These are phyloP conservation scores for Globisporangium carolinianum DNA, from an alignment of 352 stramenopile genomes.

Conservation along the genomic window DNA sequence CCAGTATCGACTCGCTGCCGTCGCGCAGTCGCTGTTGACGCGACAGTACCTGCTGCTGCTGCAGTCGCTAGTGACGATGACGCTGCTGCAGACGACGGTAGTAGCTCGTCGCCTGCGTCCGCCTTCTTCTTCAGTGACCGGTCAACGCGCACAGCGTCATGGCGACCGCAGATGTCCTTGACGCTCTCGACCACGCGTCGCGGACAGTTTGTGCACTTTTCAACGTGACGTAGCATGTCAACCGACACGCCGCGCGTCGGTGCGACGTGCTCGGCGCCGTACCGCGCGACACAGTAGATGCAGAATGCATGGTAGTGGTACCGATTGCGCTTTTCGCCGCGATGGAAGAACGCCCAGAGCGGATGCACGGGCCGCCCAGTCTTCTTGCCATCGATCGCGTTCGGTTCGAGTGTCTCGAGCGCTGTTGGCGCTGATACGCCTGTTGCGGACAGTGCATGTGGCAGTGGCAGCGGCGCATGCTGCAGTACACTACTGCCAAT, in stretches of 20 bases:
- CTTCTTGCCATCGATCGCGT: slow-evolving; percentile 30
- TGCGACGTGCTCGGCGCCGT: slow-evolving; percentile 43
- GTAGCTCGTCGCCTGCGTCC: background rate
- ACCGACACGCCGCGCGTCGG: slow-evolving; percentile 69
- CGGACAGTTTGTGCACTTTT: slow-evolving; percentile 68
- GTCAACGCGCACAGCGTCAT: slow-evolving; percentile 34
- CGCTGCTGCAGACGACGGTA: too few species aligned
- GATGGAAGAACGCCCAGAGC: slow-evolving; percentile 77
- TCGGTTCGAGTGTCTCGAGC: background rate
- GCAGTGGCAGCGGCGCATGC: too few species aligned
- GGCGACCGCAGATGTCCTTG: slow-evolving; percentile 45
- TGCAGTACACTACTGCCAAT: too few species aligned
- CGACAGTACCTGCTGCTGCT: background rate
- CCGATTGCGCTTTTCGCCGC: slow-evolving; percentile 78
- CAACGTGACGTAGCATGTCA: slow-evolving; percentile 78
- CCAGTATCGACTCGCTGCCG: too few species aligned
- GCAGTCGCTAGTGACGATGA: background rate
- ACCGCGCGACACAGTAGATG: slow-evolving; percentile 62
- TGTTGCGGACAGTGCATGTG: background rate
- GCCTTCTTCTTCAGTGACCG: slow-evolving; percentile 28
- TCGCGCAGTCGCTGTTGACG: background rate
- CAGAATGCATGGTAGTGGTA: slow-evolving; percentile 85
- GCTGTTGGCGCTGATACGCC: too few species aligned
- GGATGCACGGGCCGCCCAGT: slow-evolving; percentile 68
- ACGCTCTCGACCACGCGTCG: slow-evolving; percentile 51